Percentiles rank a stretch among this genome's conserved stretches.
Evolutionary conservation across 1,139 yeast genomes (phyloP).

Genomic region (Taphrina confusa): DNA sequence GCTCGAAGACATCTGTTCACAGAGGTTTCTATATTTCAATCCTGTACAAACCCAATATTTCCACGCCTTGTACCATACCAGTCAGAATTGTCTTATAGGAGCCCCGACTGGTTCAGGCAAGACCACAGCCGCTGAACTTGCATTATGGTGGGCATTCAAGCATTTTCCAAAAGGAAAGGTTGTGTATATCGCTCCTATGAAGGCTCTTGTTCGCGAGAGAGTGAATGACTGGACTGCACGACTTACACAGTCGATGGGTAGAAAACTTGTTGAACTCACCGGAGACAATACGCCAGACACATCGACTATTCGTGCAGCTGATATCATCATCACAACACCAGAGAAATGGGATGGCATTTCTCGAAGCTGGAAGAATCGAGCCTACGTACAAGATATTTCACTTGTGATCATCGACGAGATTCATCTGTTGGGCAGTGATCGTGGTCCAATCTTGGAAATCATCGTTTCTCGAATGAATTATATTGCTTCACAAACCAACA

Average conservation of each 20-base stretch:
- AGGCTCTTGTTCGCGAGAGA: slow-evolving; percentile 93
- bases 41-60: slow-evolving; percentile 99
- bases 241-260: slow-evolving; percentile 61
- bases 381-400: slow-evolving; percentile 86
- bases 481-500: slow-evolving; percentile 71
- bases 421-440: slow-evolving; percentile 92
- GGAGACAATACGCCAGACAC: slow-evolving; percentile 97
- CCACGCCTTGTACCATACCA: slow-evolving; percentile 78
- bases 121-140: slow-evolving; percentile 94
- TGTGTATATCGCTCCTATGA: slow-evolving; percentile 94
- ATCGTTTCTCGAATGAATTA: slow-evolving; percentile 98
- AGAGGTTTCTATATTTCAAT: slow-evolving; percentile 79
- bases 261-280: slow-evolving; percentile 83
- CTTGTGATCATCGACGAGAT: slow-evolving; percentile 97
- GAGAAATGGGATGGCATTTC: slow-evolving; percentile 98
- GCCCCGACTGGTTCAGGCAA: slow-evolving; percentile 99
- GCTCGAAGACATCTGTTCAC: slow-evolving; percentile 66
- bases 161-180: slow-evolving; percentile 41
- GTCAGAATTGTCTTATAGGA: slow-evolving; percentile 84
- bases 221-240: slow-evolving; percentile 91
- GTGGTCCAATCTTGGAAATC: slow-evolving; percentile 98
- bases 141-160: slow-evolving; percentile 71
- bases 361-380: slow-evolving; percentile 95
- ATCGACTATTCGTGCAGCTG: slow-evolving; percentile 79
- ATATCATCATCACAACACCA: slow-evolving; percentile 92